phyloP scores from a whole-genome alignment of 148 eudicot genomes.

The Camellia lanceoleosa region DNA sequence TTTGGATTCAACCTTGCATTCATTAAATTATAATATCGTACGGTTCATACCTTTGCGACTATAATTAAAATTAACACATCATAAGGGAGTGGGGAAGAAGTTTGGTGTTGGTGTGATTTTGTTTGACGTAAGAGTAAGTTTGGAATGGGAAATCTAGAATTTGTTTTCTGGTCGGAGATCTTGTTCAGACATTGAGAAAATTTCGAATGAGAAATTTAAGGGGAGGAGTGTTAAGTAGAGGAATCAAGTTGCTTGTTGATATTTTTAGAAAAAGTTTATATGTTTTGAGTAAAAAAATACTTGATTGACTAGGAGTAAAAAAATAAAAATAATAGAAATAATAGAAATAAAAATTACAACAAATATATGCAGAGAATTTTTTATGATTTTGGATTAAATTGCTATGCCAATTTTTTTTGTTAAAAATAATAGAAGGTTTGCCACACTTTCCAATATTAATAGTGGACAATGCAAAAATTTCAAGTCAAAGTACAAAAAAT shows the following conservation, averaged over 20 bases:
- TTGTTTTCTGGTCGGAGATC: too few relatives aligned
- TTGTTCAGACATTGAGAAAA: too few relatives aligned
- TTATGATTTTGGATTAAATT: not conserved
- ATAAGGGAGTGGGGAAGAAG: not conserved
- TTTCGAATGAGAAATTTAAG: too few relatives aligned
- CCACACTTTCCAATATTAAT: not conserved
- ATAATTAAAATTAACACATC: too few relatives aligned
- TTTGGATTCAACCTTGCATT: not conserved
- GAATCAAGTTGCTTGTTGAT: too few relatives aligned
- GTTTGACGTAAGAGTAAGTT: not conserved
- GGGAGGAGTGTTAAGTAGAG: not conserved
- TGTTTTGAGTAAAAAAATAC: too few relatives aligned
- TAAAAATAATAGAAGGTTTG: not conserved
- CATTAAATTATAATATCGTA: too few relatives aligned
- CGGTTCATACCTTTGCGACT: not conserved
- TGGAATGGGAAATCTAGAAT: not conserved
- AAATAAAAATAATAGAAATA: too few relatives aligned
- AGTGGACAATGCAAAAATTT: too few relatives aligned
- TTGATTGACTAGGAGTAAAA: not conserved
- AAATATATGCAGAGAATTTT: not conserved
- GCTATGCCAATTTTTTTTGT: not conserved
- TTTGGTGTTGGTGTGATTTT: not conserved
- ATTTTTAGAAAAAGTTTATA: too few relatives aligned
- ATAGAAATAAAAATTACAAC: too few relatives aligned
- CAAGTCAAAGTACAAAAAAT: not conserved